Conservation (phyloP, 2,329 filamentous ascomycete species). For the Talaromyces atroroseus region DNA sequence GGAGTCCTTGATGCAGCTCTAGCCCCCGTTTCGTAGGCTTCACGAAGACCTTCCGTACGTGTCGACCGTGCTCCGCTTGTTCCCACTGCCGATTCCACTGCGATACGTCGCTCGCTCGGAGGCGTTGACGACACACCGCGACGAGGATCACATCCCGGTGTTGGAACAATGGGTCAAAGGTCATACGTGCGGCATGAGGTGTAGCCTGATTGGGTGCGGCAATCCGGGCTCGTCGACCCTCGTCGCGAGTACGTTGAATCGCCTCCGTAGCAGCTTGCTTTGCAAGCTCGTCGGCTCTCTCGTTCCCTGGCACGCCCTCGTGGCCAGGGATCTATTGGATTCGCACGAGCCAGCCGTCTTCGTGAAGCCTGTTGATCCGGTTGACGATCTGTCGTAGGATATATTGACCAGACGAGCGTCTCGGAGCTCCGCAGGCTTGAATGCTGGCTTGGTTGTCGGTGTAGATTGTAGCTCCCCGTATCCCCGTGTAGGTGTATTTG, state of each 20-base stretch:
- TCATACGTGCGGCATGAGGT: background rate
- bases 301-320: background rate
- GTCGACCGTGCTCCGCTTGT: too few species aligned
- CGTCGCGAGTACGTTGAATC: slow-evolving; percentile 7
- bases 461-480: slow-evolving; percentile 19
- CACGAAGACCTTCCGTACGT: too few species aligned
- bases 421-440: slow-evolving; percentile 23
- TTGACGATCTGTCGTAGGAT: background rate
- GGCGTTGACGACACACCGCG: background rate
- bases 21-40: too few species aligned
- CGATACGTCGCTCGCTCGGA: too few species aligned
- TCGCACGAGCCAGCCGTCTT: too few species aligned
- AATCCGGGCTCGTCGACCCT: background rate
- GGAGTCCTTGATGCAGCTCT: too few species aligned
- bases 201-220: background rate
- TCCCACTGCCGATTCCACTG: too few species aligned
- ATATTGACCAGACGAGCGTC: slow-evolving; percentile 25
- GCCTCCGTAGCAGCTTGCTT: background rate
- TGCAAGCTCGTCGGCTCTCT: background rate
- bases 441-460: slow-evolving; percentile 30
- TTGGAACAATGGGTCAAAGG: background rate
- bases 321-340: slow-evolving; percentile 11
- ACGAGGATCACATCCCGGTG: background rate
- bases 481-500: background rate
- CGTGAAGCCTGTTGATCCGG: too few species aligned